Evolutionary conservation across 2,329 filamentous ascomycete genomes (phyloP).

Genomic region (Penicillium sp.): DNA sequence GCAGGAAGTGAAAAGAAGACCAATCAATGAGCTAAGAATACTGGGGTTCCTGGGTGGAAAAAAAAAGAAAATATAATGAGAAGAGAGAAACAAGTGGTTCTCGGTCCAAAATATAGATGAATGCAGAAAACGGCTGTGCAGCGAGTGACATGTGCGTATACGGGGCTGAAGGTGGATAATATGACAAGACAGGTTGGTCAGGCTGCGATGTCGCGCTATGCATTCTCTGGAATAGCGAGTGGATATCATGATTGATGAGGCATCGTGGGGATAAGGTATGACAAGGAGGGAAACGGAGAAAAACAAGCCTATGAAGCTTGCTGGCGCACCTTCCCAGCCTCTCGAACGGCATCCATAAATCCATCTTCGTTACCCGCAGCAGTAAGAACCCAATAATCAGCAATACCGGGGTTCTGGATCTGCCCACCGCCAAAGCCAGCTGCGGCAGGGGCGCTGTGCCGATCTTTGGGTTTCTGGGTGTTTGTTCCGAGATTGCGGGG

Average conservation of each 20-base stretch:
- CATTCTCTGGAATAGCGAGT: slow-evolving; percentile 1
- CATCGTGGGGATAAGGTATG: neutral
- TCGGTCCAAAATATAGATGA: neutral
- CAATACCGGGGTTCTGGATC: slow-evolving; percentile 36
- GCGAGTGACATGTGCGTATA: slow-evolving; percentile 8
- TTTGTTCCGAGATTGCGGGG: slow-evolving; percentile 33
- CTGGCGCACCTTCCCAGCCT: slow-evolving; percentile 42
- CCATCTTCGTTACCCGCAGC: slow-evolving; percentile 41
- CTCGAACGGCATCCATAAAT: slow-evolving; percentile 43
- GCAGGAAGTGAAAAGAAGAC: neutral
- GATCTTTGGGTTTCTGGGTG: slow-evolving; percentile 30
- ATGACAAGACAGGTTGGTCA: neutral
- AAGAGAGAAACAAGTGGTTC: neutral
- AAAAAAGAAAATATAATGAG: neutral
- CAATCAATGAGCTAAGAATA: slow-evolving; percentile 3
- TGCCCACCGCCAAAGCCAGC: slow-evolving; percentile 37
- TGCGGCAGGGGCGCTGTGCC: slow-evolving; percentile 37
- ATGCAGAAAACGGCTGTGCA: neutral
- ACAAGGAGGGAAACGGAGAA: neutral
- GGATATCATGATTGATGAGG: slow-evolving; percentile 1
- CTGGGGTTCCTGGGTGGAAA: neutral
- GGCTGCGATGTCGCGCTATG: neutral
- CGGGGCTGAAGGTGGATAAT: neutral
- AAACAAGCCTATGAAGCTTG: slow-evolving; percentile 4
- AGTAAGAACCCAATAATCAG: slow-evolving; percentile 44